phyloP scores from a whole-genome alignment of 2,329 filamentous ascomycete genomes.

The Aureobasidium sp. region DNA sequence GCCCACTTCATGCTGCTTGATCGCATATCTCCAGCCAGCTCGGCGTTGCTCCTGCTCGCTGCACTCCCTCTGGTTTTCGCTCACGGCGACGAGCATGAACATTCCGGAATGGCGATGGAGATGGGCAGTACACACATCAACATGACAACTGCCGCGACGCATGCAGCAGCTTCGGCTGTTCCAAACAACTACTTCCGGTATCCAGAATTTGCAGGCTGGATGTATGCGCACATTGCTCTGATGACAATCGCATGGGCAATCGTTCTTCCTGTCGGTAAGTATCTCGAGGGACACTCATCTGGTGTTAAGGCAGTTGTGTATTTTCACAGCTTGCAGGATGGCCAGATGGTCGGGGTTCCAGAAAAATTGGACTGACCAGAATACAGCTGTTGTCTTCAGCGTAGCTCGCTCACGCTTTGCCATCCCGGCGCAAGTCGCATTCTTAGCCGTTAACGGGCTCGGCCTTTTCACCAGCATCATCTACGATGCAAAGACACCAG shows the following conservation, averaged over 20 bases:
- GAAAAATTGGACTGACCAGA: neutral
- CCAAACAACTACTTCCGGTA: constrained; percentile 51
- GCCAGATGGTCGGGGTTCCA: too few relatives aligned
- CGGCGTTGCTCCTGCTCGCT: constrained; percentile 32
- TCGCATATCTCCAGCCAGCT: neutral
- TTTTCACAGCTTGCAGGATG: too few relatives aligned
- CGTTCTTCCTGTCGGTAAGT: constrained; percentile 61
- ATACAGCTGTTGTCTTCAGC: constrained; percentile 72
- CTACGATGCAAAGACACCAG: constrained; percentile 70
- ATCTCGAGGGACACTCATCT: too few relatives aligned
- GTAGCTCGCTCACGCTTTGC: constrained; percentile 69
- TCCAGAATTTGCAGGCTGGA: constrained; percentile 43
- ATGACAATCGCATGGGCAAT: constrained; percentile 68
- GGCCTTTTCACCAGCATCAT: constrained; percentile 55
- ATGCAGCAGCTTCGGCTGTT: neutral
- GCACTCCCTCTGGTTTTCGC: constrained; percentile 31
- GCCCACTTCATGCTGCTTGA: neutral
- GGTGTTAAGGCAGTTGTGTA: too few relatives aligned
- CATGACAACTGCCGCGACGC: constrained; percentile 13
- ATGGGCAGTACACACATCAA: constrained; percentile 17
- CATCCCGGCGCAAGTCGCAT: constrained; percentile 55
- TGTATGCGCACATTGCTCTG: constrained; percentile 61
- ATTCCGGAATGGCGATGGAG: constrained; percentile 15
- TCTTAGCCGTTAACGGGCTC: constrained; percentile 35
- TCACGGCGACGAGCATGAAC: constrained; percentile 28